Evolutionary conservation across 352 stramenopile genomes (phyloP), one percentile per base, ranked within the genome.

Genomic region (Phytophthora foliorum): DNA sequence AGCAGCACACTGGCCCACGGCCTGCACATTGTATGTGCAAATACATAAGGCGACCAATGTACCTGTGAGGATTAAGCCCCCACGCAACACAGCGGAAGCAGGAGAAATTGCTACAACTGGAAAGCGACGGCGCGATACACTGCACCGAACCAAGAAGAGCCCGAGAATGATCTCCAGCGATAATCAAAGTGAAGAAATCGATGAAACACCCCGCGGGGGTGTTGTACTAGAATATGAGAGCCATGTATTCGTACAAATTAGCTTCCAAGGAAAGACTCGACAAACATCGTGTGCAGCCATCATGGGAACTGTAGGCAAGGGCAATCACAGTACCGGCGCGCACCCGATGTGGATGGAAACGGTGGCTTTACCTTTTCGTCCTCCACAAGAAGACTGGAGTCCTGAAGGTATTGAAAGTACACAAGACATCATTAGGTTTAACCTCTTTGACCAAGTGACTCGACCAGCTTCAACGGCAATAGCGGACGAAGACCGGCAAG

Each of bases 281-380:
- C 76, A 83, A 31, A 97, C 90, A 21, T 86, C 85, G 21, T 80
- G 75, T 53, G 64, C 77, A 9, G 51, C 54, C 1, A 58, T 72
- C 22, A 69, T 45, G 17, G 59, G 46, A 46, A 73, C 21, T 46
- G 36, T 57, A n/a, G 14, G 38, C 38, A 57, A 63, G 4, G 27
- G 38, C 8, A 54, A 45, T 19, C 39, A 61, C 25, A 41, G 42
- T 36, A 24, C n/a, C 13, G 67, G 62, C 14, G 72, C 74, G 0
- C 77, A 86, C 14, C 90, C 94, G 2, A 78, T 91, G 65, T 99
- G 95, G 95, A 98, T 98, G 77, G 88, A 98, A 71, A 98, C 93
- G 7, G 36, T 98, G 9, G 72, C 82, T 13, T 46, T 99, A 36
- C 90, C 96, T 16, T 97, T 98, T 67, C 78, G 78, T 31, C 80